Conservation (phyloP, 1,139 yeast genomes). For the Trichomonascaceae sp. region DNA sequence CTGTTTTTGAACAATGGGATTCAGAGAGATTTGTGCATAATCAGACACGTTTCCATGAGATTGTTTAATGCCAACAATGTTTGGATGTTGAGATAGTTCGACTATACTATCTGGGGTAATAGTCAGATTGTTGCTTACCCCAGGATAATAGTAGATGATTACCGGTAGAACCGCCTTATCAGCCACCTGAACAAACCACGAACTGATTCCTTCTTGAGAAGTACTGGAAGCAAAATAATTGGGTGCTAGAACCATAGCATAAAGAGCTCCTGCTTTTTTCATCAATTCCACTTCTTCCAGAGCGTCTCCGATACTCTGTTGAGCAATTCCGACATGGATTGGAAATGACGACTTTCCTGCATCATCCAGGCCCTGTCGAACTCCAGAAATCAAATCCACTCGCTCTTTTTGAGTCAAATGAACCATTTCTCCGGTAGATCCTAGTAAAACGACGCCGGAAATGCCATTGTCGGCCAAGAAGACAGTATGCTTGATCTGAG, state of each 20-base stretch:
- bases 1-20: constrained; percentile 32
- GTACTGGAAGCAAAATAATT: constrained; percentile 42
- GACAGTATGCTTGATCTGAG: constrained; percentile 41
- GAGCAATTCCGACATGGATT: constrained; percentile 44
- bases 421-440: constrained; percentile 47
- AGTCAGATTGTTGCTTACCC: constrained; percentile 40
- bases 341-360: constrained; percentile 33
- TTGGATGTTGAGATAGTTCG: constrained; percentile 35
- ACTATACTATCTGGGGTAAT: constrained; percentile 36
- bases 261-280: constrained; percentile 41
- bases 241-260: constrained; percentile 43
- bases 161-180: constrained; percentile 42
- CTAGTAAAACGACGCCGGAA: constrained; percentile 43
- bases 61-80: constrained; percentile 45
- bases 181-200: constrained; percentile 42
- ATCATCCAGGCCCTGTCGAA: constrained; percentile 34
- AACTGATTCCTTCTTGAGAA: constrained; percentile 40
- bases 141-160: constrained; percentile 47
- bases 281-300: constrained; percentile 34
- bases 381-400: constrained; percentile 30
- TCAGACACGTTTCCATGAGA: constrained; percentile 39
- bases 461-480: constrained; percentile 40
- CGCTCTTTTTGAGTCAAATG: constrained; percentile 43
- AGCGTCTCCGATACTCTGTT: constrained; percentile 39
- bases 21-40: constrained; percentile 35